These are phyloP conservation scores for Astragalus glycyphyllos DNA, from an alignment of 306 rosid genomes.

Conservation along the genomic window DNA sequence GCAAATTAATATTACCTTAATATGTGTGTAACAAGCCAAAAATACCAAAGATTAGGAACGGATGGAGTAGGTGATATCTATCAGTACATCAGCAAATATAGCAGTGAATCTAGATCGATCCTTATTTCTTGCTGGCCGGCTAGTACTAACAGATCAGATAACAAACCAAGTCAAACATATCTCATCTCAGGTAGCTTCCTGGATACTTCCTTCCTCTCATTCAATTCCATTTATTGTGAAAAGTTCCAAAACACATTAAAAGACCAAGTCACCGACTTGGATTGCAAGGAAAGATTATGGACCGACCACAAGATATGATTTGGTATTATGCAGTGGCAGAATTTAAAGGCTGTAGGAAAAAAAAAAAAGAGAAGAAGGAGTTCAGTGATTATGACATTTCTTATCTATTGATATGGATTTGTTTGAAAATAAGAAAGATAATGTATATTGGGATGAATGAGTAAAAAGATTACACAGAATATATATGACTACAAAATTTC, in stretches of 20 bases:
- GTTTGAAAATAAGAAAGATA: not conserved
- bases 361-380: not conserved
- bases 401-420: not conserved
- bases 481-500: not conserved
- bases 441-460: not conserved
- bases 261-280: conserved; percentile 56
- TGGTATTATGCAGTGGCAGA: conserved; percentile 24
- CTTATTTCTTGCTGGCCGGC: conserved; percentile 25
- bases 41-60: too few relatives aligned
- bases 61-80: conserved; percentile 30
- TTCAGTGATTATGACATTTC: not conserved
- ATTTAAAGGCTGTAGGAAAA: not conserved
- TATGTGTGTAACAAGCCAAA: too few relatives aligned
- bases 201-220: conserved; percentile 29
- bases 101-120: conserved; percentile 48
- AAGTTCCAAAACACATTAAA: conserved; percentile 32
- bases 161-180: conserved; percentile 44
- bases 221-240: not conserved
- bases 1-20: too few relatives aligned
- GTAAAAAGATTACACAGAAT: not conserved
- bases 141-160: conserved; percentile 28
- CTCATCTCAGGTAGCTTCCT: conserved; percentile 36
- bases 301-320: conserved; percentile 38
- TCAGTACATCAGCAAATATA: not conserved
- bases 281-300: conserved; percentile 43